Evolutionary conservation across 108 stramenopile species (phyloP).

Genomic region (Mediolabrus comicus): DNA sequence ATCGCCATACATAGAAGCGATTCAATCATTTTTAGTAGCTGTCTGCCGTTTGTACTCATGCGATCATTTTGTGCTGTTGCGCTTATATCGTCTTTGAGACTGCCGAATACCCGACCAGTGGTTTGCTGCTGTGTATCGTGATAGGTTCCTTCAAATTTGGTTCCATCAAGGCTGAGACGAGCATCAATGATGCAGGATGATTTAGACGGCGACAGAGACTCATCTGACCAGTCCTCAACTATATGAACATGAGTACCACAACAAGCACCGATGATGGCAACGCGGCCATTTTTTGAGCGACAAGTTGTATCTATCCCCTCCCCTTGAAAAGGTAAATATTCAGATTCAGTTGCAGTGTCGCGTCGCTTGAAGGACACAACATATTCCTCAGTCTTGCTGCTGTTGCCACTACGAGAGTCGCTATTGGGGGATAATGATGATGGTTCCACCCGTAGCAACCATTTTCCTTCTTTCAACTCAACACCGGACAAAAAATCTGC

Average conservation of each 20-base stretch:
- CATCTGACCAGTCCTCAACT: constrained; percentile 65
- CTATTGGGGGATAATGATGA: constrained; percentile 25
- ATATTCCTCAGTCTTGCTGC: constrained; percentile 60
- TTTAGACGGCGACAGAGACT: constrained; percentile 13
- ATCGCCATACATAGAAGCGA: constrained; percentile 62
- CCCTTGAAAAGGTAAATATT: constrained; percentile 45
- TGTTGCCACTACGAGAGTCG: constrained; percentile 21
- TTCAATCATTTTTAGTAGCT: constrained; percentile 22
- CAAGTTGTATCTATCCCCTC: constrained; percentile 58
- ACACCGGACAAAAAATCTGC: constrained; percentile 20
- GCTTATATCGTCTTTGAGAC: constrained; percentile 10
- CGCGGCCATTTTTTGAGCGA: constrained; percentile 61
- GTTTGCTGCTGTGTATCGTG: constrained; percentile 62
- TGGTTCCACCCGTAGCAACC: constrained; percentile 65
- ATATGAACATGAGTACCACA: constrained; percentile 63
- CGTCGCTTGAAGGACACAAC: constrained; percentile 43
- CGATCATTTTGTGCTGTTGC: background rate
- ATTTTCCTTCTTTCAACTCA: constrained; percentile 55
- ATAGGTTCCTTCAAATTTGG: constrained; percentile 76
- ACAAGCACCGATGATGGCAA: constrained; percentile 51
- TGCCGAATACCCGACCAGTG: constrained; percentile 60
- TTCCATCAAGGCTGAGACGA: constrained; percentile 63
- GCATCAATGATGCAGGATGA: constrained; percentile 67
- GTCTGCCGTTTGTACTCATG: background rate
- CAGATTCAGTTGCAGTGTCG: background rate